Base-by-base conservation (phyloP, 2,329 filamentous ascomycete species). In the Colletotrichum falcatum region DNA sequence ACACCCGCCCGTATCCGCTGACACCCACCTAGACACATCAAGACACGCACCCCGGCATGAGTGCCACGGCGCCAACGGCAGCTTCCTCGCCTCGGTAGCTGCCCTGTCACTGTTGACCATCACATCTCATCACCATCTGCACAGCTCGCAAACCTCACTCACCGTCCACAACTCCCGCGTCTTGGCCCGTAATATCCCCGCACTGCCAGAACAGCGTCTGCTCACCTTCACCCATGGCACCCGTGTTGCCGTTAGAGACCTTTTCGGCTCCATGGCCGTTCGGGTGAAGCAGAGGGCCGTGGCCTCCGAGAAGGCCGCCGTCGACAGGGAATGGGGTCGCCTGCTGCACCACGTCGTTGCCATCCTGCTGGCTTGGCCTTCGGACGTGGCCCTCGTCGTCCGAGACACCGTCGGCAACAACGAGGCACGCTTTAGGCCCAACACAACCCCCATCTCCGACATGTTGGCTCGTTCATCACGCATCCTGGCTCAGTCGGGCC, bases 261-360 rank as follows among this genome's bases (percentile, higher is more conserved):
- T 98, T 1, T 98, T 98, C 80, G 94, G 95, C 0, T 92, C 91
- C 69, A 93, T 98, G 89, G 94, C 95, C 0, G 95, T 98, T 16
- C 90, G 95, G 18, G 91, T 97, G 33, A 97, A 96, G 78, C 92
- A 94, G 75, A 88, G 94, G 72, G 88, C 90, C 0, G 75, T 88
- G 0, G 74, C 89, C 3, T 78, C 85, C 48, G 83, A 89, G 75
- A 85, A 84, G 74, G 74, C 84, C 14, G 77, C 83, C 30, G 83
- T 90, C 58, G 79, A 87, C 26, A 91, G 86, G 73, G 86, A 92
- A 62, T 95, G 93, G 89, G 87, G 90, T 35, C 80, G 80, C 1
- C 80, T 97, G 20, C 87, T 88, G 71, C 85, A 83, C 60, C 81
- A 85, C 7, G 75, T 94, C 3, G 84, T 89, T 1, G 87, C 88